These are phyloP conservation scores for Dipteronia sinensis DNA, from an alignment of 345 rosid species.

Conservation along the genomic window DNA sequence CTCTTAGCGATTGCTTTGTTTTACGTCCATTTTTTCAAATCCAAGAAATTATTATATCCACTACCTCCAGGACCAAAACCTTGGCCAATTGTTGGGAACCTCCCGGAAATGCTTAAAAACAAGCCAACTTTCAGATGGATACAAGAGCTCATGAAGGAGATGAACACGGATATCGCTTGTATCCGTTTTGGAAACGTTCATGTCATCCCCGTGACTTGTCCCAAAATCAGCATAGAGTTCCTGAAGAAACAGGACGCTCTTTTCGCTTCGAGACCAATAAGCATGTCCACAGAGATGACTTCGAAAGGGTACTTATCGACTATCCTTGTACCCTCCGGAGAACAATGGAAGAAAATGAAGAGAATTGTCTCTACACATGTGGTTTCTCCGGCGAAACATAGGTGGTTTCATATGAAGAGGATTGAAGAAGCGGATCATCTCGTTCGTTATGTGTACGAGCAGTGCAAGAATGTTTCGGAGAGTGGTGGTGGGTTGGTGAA, in stretches of 20 bases:
- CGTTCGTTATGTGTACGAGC: conserved; percentile 36
- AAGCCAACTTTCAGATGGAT: conserved; percentile 46
- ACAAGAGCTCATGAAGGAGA: conserved; percentile 44
- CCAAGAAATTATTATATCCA: not conserved
- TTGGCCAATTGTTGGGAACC: conserved; percentile 44
- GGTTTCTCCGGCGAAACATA: conserved; percentile 23
- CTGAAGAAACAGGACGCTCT: conserved; percentile 39
- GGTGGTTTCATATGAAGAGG: conserved; percentile 43
- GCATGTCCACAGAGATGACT: conserved; percentile 28
- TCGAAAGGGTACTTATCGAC: conserved; percentile 33
- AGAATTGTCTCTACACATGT: no score
- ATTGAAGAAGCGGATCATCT: conserved; percentile 43
- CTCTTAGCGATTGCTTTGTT: not conserved
- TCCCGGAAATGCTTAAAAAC: conserved; percentile 36
- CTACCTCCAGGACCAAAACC: conserved; percentile 48
- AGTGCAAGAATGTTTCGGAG: conserved; percentile 23
- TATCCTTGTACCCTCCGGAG: not conserved
- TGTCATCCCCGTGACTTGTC: conserved; percentile 44
- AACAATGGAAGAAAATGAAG: no score
- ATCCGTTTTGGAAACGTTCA: conserved; percentile 42
- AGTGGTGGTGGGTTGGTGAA: no score
- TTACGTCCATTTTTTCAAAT: not conserved
- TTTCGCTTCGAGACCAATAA: conserved; percentile 38
- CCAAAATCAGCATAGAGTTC: conserved; percentile 42
- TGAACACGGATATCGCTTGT: conserved; percentile 48